A percentile compares a stretch with the other conserved stretches of the same genome.
These are phyloP conservation scores for Zygotorulaspora danielsina DNA, from an alignment of 805 yeast genomes.

Conservation along the genomic window DNA sequence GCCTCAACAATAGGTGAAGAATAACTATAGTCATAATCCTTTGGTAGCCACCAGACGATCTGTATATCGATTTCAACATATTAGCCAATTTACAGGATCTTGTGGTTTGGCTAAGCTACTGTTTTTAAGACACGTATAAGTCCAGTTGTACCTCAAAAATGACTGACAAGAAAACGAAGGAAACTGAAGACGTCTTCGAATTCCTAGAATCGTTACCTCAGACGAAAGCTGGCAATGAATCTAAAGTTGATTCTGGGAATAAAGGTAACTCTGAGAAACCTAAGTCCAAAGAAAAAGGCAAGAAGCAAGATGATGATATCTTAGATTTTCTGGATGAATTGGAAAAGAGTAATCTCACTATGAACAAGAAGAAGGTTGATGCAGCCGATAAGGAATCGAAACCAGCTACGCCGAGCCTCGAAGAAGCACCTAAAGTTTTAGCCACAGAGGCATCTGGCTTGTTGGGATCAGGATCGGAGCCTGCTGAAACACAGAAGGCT, in stretches of 20 bases:
- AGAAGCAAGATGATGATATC: slow-evolving; percentile 38
- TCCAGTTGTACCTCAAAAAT: slow-evolving; percentile 6
- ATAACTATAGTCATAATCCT: too few species aligned
- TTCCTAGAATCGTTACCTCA: slow-evolving; percentile 79
- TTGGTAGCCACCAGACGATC: too few species aligned
- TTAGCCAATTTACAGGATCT: not conserved
- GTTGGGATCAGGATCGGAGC: slow-evolving; percentile 10
- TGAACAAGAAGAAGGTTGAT: slow-evolving; percentile 22
- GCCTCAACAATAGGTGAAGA: too few species aligned
- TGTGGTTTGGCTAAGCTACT: not conserved
- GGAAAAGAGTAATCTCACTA: slow-evolving; percentile 53
- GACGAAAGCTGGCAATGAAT: slow-evolving; percentile 33
- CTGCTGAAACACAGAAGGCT: slow-evolving; percentile 24
- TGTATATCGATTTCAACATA: not conserved
- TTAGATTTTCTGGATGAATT: slow-evolving; percentile 57
- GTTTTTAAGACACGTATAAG: not conserved
- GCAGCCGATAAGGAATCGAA: slow-evolving; percentile 10
- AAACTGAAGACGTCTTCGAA: slow-evolving; percentile 72
- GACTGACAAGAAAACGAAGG: slow-evolving; percentile 38
- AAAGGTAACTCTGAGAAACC: slow-evolving; percentile 39
- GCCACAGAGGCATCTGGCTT: slow-evolving; percentile 11
- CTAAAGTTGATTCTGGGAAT: slow-evolving; percentile 6
- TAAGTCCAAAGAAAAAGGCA: slow-evolving; percentile 35
- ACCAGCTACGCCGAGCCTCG: slow-evolving; percentile 19
- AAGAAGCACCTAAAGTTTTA: slow-evolving; percentile 21